Evolutionary conservation across 106 monocot genomes (phyloP).

Genomic region (Triglochin maritima): DNA sequence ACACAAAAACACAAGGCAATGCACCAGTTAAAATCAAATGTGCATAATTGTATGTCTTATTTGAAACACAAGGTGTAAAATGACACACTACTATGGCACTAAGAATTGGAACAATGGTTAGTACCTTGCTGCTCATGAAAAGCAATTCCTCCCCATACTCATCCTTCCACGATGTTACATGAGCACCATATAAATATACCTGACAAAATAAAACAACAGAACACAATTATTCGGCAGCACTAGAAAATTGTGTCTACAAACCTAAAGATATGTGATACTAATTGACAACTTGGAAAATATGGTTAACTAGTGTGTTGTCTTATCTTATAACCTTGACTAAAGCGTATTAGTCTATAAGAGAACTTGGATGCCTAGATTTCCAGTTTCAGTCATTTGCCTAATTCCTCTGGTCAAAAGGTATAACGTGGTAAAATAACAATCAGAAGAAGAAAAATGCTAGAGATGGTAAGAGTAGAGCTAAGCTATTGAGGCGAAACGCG

Average conservation of each 20-base stretch:
- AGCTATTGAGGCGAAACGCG: too few species aligned
- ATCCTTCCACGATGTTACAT: constrained; percentile 78
- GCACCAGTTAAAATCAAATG: too few species aligned
- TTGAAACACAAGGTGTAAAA: too few species aligned
- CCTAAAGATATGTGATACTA: background rate
- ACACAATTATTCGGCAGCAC: background rate
- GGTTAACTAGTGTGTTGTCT: background rate
- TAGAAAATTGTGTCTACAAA: background rate
- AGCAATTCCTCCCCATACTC: constrained; percentile 57
- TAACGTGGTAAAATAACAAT: too few species aligned
- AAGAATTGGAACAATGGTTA: background rate
- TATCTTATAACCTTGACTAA: background rate
- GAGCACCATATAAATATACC: constrained; percentile 67
- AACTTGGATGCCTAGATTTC: background rate
- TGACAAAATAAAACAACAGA: constrained; percentile 6
- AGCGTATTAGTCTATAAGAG: background rate
- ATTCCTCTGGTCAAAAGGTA: too few species aligned
- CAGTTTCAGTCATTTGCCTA: too few species aligned
- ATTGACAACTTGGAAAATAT: background rate
- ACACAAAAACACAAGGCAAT: too few species aligned
- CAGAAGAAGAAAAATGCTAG: too few species aligned
- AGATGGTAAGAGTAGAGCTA: too few species aligned
- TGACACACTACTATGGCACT: background rate
- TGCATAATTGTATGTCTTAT: too few species aligned
- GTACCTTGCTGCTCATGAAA: constrained; percentile 72